Conservation (phyloP, 257 asterid genomes). For the Solanum lignicaule region DNA sequence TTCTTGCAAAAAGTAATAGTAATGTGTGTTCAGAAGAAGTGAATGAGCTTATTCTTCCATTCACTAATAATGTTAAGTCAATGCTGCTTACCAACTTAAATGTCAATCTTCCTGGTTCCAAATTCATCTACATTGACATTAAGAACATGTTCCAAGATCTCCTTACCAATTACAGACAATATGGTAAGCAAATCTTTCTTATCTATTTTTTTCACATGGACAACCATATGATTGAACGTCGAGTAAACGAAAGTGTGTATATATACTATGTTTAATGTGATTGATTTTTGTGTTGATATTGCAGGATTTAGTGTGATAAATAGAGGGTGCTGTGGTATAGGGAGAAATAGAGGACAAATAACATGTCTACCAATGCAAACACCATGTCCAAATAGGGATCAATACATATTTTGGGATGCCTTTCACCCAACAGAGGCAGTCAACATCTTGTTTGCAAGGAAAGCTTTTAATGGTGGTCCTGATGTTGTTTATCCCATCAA, state of each 20-base stretch:
- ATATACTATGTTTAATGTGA: background rate
- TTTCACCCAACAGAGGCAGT: slow-evolving; percentile 34
- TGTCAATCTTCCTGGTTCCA: slow-evolving; percentile 49
- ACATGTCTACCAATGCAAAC: slow-evolving; percentile 11
- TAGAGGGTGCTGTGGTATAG: slow-evolving; percentile 25
- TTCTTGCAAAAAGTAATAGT: slow-evolving; percentile 44
- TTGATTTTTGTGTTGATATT: background rate
- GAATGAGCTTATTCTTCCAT: slow-evolving; percentile 51
- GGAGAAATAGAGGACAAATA: slow-evolving; percentile 7
- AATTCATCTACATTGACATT: slow-evolving; percentile 50
- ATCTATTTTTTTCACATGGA: background rate
- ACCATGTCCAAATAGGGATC: slow-evolving; percentile 24
- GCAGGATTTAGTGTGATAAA: slow-evolving; percentile 32
- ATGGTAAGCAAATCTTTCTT: slow-evolving; percentile 27
- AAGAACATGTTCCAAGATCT: slow-evolving; percentile 70
- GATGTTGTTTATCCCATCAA: slow-evolving; percentile 8
- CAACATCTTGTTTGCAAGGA: slow-evolving; percentile 15
- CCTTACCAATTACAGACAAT: slow-evolving; percentile 46
- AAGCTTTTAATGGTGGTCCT: slow-evolving; percentile 9
- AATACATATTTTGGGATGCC: slow-evolving; percentile 37
- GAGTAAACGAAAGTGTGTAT: background rate
- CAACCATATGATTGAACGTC: background rate
- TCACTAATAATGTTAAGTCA: slow-evolving; percentile 50
- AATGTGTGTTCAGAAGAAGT: slow-evolving; percentile 59
- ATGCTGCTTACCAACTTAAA: slow-evolving; percentile 67